These are phyloP conservation scores for Cucumis hystrix DNA, from an alignment of 306 rosid species.

Conservation along the genomic window DNA sequence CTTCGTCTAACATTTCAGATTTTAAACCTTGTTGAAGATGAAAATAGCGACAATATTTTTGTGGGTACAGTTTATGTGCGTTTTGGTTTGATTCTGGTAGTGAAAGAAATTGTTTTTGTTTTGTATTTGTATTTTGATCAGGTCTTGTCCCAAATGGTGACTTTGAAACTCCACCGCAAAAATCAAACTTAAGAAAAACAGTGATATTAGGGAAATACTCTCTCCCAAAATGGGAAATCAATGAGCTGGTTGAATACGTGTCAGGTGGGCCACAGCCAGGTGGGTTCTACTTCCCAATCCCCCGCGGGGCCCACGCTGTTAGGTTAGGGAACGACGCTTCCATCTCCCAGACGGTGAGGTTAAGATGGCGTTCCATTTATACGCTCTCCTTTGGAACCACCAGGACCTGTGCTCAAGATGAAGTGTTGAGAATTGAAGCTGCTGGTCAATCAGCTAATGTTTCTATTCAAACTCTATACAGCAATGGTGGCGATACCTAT, in stretches of 20 bases:
- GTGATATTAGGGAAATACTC: conserved; percentile 31
- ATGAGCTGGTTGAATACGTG: conserved; percentile 37
- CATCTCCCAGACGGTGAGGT: conserved; percentile 24
- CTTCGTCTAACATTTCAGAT: too few relatives aligned
- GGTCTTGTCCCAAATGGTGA: conserved; percentile 38
- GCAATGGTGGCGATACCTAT: conserved; percentile 36
- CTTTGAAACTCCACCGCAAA: conserved; percentile 30
- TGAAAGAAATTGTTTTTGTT: too few relatives aligned
- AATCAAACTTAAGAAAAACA: conserved; percentile 29
- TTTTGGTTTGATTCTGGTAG: too few relatives aligned
- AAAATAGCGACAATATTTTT: too few relatives aligned
- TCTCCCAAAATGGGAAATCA: conserved; percentile 49
- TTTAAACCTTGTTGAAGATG: too few relatives aligned
- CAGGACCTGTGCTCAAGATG: conserved; percentile 48
- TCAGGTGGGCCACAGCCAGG: conserved; percentile 49
- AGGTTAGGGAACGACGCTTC: conserved; percentile 45
- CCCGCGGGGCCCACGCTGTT: conserved; percentile 37
- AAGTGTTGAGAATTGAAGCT: conserved; percentile 14
- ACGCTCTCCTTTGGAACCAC: conserved; percentile 39
- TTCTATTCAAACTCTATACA: conserved; percentile 31
- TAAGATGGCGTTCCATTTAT: conserved; percentile 17
- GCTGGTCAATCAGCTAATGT: conserved; percentile 17
- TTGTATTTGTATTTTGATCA: not conserved
- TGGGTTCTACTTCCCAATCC: conserved; percentile 26
- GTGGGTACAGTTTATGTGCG: too few relatives aligned